A percentile compares a stretch with the other conserved stretches of the same genome.
phyloP scores from a whole-genome alignment of 306 rosid genomes.

The Rosa rugosa region DNA sequence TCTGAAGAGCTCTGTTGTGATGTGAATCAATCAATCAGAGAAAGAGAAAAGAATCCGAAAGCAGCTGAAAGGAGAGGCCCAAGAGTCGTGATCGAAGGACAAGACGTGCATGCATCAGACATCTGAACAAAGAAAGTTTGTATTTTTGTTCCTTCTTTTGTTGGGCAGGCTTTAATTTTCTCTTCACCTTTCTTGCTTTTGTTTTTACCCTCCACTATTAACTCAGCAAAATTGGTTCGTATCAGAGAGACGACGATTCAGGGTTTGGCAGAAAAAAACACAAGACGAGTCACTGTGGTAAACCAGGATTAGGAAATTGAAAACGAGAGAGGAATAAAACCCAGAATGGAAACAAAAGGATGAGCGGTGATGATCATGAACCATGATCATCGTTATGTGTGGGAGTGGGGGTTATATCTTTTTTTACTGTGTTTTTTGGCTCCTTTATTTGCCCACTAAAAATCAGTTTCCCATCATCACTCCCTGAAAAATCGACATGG shows the following conservation, averaged over 20 bases:
- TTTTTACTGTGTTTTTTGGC: constrained; percentile 11
- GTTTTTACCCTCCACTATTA: not conserved
- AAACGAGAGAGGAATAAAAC: constrained; percentile 2
- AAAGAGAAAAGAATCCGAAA: constrained; percentile 40
- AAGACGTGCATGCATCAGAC: constrained; percentile 61
- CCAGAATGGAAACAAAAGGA: not conserved
- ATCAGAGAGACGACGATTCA: not conserved
- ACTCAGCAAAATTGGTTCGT: constrained; percentile 23
- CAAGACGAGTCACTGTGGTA: constrained; percentile 7
- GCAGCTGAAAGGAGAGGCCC: constrained; percentile 44
- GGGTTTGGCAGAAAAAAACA: constrained; percentile 9
- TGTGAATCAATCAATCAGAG: not conserved
- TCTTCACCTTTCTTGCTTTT: not conserved
- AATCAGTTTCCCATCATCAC: constrained; percentile 39
- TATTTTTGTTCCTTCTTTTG: constrained; percentile 54
- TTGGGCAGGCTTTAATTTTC: constrained; percentile 31
- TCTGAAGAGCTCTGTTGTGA: not conserved
- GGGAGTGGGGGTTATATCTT: constrained; percentile 27
- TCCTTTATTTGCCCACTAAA: constrained; percentile 38
- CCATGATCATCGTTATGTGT: constrained; percentile 1
- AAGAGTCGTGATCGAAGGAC: constrained; percentile 60
- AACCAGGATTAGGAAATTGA: constrained; percentile 25
- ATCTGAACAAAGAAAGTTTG: constrained; percentile 42
- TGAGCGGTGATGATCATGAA: not conserved
- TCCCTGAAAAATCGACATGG: constrained; percentile 39